Percentiles rank a stretch among this genome's conserved stretches.
phyloP scores from a whole-genome alignment of 305 asterid genomes.

The Rubia tinctorum region DNA sequence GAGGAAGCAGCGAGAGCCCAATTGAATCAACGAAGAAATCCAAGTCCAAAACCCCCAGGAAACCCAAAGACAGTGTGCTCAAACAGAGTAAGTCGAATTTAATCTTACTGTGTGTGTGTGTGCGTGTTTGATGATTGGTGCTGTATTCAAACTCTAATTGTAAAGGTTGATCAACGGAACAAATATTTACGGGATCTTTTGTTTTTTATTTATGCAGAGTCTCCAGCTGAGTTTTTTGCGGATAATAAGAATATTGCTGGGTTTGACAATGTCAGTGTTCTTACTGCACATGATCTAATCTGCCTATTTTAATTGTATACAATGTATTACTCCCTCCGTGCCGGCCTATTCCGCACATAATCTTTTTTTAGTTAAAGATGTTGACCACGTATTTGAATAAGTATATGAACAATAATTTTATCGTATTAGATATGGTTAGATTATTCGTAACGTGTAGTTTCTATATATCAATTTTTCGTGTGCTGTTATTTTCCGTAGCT shows the following conservation, averaged over 20 bases:
- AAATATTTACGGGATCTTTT: background rate
- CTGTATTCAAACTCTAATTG: background rate
- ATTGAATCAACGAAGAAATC: constrained; percentile 36
- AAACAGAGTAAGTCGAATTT: constrained; percentile 55
- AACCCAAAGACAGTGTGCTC: constrained; percentile 64
- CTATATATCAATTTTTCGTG: too few species aligned
- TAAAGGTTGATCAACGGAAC: too few species aligned
- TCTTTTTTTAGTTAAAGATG: too few species aligned
- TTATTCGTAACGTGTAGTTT: too few species aligned
- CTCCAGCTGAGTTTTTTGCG: constrained; percentile 94
- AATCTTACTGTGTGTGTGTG: background rate
- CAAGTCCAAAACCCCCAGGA: constrained; percentile 53
- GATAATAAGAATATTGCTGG: constrained; percentile 95
- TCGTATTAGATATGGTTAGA: too few species aligned
- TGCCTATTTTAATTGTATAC: background rate
- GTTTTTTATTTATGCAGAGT: constrained; percentile 48
- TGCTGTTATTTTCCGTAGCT: too few species aligned
- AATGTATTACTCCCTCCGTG: too few species aligned
- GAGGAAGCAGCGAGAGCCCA: constrained; percentile 52
- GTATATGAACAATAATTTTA: too few species aligned
- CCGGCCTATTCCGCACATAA: too few species aligned
- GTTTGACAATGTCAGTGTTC: constrained; percentile 72
- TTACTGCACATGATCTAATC: background rate
- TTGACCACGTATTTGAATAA: too few species aligned
- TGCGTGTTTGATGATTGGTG: background rate